These are phyloP conservation scores for Fagus crenata DNA, from an alignment of 306 rosid species.

Conservation along the genomic window DNA sequence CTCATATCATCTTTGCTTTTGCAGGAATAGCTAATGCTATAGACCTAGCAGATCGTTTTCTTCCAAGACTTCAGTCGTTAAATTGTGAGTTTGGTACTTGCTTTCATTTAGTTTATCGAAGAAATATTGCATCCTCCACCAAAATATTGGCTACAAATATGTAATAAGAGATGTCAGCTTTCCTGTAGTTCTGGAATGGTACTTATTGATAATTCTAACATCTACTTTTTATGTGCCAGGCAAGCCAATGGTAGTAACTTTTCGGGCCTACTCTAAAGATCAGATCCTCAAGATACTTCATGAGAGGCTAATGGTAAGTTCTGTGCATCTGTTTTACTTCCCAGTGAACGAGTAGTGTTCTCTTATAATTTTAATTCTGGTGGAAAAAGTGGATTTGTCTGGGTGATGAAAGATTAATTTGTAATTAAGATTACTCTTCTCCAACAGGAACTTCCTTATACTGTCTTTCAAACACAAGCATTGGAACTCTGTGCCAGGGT, in stretches of 20 bases:
- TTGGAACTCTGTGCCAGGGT: slow-evolving; percentile 97
- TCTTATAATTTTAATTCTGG: background rate
- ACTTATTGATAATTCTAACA: background rate
- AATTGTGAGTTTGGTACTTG: slow-evolving; percentile 62
- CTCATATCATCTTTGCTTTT: slow-evolving; percentile 14
- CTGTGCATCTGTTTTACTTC: slow-evolving; percentile 12
- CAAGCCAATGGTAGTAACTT: slow-evolving; percentile 76
- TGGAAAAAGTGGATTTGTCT: slow-evolving; percentile 13
- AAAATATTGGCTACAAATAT: background rate
- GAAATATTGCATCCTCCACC: too few species aligned
- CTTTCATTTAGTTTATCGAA: too few species aligned
- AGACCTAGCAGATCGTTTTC: slow-evolving; percentile 89
- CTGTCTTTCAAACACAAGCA: slow-evolving; percentile 72
- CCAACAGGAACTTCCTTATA: slow-evolving; percentile 66
- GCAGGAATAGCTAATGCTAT: slow-evolving; percentile 95
- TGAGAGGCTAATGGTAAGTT: slow-evolving; percentile 70
- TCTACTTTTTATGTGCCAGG: slow-evolving; percentile 44
- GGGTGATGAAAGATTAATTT: slow-evolving; percentile 21
- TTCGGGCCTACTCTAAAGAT: slow-evolving; percentile 72
- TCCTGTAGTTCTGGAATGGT: background rate
- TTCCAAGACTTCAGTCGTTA: slow-evolving; percentile 81
- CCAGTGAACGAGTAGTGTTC: background rate
- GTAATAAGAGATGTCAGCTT: background rate
- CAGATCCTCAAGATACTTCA: slow-evolving; percentile 81
- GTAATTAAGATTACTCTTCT: slow-evolving; percentile 12